Base-by-base conservation (phyloP, 768 basidiomycete species). In the Dacryopinax primogenitus region DNA sequence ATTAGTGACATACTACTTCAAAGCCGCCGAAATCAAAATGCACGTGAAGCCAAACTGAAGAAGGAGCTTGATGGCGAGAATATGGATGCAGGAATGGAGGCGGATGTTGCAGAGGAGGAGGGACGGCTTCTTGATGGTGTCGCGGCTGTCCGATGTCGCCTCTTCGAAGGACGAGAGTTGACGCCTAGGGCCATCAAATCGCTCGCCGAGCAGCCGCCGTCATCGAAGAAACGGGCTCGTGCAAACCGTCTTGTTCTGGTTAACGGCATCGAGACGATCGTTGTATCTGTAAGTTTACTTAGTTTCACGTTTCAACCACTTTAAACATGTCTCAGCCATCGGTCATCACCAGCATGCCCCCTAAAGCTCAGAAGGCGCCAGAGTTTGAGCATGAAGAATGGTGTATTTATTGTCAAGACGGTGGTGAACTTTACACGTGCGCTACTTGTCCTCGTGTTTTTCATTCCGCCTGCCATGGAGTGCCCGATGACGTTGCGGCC, bases 331-430 rank as follows among this genome's bases (percentile, higher is more conserved):
- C 26, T 13, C 51, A 58, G 51, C 13, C 9, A 13, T 4, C 26
- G 26, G 26, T 30, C 11, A 21, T 58, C 51, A 6, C 12, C 12
- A 6, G 3, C 6, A 3, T 32, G 11, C 51, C 11, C 3, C 26
- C 51, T 4, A 72, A 73, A 67, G 79, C 79, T 68, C 70, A 71
- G 69, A 70, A 37, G 74, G 65, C 71, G 67, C 63, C 26, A 75
- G 76, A 70, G 62, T 80, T 77, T 64, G 83, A 81, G 1, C 79
- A 75, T 32, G 82, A 85, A 70, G 83, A 86, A 66, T 83, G 77
- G 74, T 86, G 84, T 71, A 78, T 81, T 35, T 73, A 78, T 65
- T 86, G 84, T 71, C 76, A 81, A 33, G 84, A 86, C 62, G 84
- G 84, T 1, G 84, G 84, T 0, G 77, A 82, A 47, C 68, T 85